Conservation (phyloP, 345 rosid species). For the Alliaria petiolata region DNA sequence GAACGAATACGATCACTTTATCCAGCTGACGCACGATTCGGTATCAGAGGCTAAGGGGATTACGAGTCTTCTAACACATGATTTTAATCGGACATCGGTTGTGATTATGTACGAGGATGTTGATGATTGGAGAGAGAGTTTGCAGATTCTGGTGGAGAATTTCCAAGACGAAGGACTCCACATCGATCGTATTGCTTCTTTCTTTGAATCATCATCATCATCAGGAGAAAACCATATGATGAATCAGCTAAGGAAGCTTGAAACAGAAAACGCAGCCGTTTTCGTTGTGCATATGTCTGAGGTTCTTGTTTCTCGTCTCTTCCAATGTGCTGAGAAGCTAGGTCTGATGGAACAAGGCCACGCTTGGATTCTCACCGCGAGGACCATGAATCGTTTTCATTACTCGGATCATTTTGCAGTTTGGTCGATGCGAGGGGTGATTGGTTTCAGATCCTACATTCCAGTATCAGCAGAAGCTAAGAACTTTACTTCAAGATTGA, state of each 20-base stretch:
- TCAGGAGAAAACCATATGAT: conserved; percentile 4
- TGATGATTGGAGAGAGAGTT: conserved; percentile 15
- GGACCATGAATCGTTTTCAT: conserved; percentile 8
- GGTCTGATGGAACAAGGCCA: conserved; percentile 31
- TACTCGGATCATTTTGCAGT: neutral
- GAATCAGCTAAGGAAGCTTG: conserved; percentile 18
- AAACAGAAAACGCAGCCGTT: neutral
- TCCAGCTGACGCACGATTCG: conserved; percentile 18
- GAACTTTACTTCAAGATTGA: conserved; percentile 26
- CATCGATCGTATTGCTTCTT: neutral
- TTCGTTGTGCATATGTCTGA: conserved; percentile 32
- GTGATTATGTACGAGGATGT: conserved; percentile 25
- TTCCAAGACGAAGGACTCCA: neutral
- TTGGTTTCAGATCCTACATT: conserved; percentile 31
- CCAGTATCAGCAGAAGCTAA: conserved; percentile 8
- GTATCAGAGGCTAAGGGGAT: conserved; percentile 13
- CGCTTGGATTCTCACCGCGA: conserved; percentile 33
- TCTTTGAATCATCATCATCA: neutral
- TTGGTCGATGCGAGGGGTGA: conserved; percentile 28
- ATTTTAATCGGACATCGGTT: conserved; percentile 6
- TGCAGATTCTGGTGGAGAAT: conserved; percentile 4
- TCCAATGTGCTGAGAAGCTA: neutral
- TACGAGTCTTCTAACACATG: conserved; percentile 10
- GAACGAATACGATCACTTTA: neutral
- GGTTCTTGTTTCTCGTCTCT: conserved; percentile 21